Base-by-base conservation (phyloP, 176 grass and related monocot genomes). In the Musa beccarii region DNA sequence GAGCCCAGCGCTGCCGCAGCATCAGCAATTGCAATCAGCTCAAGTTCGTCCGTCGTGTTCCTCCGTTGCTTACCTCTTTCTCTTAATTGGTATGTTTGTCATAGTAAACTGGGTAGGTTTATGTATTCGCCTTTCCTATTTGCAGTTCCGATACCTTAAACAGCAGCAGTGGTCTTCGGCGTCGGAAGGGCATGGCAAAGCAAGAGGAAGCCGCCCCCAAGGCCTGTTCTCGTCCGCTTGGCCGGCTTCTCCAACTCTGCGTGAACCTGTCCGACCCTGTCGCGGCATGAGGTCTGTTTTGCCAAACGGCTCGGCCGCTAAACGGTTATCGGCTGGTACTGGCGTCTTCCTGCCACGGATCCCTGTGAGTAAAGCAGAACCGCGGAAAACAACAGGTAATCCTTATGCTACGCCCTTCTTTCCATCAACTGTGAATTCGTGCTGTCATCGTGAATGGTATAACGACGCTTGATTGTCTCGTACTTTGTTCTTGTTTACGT, bases 321-420 rank as follows among this genome's bases (percentile, higher is more conserved):
- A 49, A 69, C 14, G 34, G 34, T 10, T 16, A 17, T 69, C 67
- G 6, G 15, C 67, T 10, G 67, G 67, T 29, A 69, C 67, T 15
- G 67, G 67, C 8, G 67, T 69, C 16, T 69, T 69, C 67, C 19
- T 69, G 14, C 67, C 67, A 17, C 67, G 67, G 12, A 69, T 16
- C 2, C 29, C 17, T 15, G 13, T 34, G 7, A 17, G 29, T 20
- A 9, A 34, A 20, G 9, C 28, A 34, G 67, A 49, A 12, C 43
- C 67, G 29, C 67, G 26, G 29, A 69, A 50, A 43, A 69, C 28
- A 17, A 26, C 67, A 49, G 67, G 29, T 69, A 69, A 69, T 16
- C 13, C 2, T 10, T 2, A 2, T 23, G 64, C 12, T 6, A 3
- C 11, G 64, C 11, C 64, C 20, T 13, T 67, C 24, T 1, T 12